These are phyloP conservation scores for Angomonas deanei DNA, from an alignment of 208 protist genomes.

Conservation along the genomic window DNA sequence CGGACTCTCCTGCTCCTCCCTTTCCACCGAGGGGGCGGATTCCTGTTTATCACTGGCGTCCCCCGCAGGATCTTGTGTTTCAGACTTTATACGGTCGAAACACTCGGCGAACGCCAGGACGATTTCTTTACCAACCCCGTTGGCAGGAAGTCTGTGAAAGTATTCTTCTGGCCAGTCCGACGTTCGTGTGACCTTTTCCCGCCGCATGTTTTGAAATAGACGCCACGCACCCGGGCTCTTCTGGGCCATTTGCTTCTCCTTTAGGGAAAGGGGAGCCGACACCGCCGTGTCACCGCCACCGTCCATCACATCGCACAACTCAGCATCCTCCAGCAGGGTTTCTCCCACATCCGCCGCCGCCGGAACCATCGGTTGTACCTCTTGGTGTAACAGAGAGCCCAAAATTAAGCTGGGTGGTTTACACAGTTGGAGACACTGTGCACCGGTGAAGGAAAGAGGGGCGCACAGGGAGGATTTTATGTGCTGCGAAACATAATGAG, in stretches of 20 bases:
- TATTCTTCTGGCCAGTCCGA: background rate
- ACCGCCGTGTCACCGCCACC: background rate
- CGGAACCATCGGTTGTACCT: background rate
- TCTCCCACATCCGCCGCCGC: background rate
- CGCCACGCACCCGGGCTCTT: background rate
- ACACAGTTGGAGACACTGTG: background rate
- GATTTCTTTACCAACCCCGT: background rate
- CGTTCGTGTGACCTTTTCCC: background rate
- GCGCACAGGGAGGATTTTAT: no score
- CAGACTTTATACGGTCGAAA: background rate
- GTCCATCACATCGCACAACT: background rate
- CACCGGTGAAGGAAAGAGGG: background rate
- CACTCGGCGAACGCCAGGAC: background rate
- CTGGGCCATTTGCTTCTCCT: background rate
- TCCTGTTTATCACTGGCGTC: background rate
- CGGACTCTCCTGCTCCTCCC: background rate
- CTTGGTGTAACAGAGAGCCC: background rate
- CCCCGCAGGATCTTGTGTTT: background rate
- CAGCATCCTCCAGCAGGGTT: background rate
- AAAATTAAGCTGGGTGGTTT: background rate
- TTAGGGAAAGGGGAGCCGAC: background rate
- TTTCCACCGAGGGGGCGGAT: background rate
- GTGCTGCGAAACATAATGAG: no score
- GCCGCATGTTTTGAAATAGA: background rate
- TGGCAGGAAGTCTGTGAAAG: background rate